phyloP scores from a whole-genome alignment of 495 filamentous ascomycete genomes.

The Talaromyces stipitatus region DNA sequence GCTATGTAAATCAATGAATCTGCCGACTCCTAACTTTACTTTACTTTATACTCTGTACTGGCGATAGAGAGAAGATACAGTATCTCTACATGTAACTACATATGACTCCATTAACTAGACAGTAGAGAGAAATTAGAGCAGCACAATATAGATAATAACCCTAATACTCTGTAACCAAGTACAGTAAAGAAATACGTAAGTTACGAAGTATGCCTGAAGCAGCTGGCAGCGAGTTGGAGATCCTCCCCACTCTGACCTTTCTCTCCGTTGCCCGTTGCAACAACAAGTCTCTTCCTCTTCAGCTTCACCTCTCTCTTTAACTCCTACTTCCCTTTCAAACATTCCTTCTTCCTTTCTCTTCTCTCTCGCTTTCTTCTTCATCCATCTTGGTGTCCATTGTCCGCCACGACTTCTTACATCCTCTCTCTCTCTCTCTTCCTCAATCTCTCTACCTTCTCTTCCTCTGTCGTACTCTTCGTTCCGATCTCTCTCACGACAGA shows the following conservation, averaged over 20 bases:
- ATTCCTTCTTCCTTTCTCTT: background rate
- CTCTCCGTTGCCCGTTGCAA: background rate
- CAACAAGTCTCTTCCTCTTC: constrained; percentile 1
- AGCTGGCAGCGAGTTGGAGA: background rate
- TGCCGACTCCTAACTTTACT: too few relatives aligned
- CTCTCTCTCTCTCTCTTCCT: background rate
- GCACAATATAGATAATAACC: too few relatives aligned
- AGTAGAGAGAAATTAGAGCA: background rate
- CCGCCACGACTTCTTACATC: background rate
- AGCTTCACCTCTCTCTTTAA: background rate
- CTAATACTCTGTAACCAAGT: too few relatives aligned
- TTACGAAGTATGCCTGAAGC: too few relatives aligned
- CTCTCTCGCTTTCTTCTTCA: background rate
- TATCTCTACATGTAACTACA: background rate
- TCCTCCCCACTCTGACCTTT: background rate
- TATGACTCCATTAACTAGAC: background rate
- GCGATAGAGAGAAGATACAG: background rate
- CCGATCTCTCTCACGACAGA: background rate
- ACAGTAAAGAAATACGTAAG: too few relatives aligned
- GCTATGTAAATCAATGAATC: too few relatives aligned
- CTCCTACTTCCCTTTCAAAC: background rate
- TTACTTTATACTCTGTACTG: too few relatives aligned
- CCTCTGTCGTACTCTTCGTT: background rate
- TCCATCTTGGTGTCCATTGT: background rate
- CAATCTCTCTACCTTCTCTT: background rate